phyloP scores from a whole-genome alignment of 192 early-diverging fungal genomes.

The Entomortierella chlamydospora region DNA sequence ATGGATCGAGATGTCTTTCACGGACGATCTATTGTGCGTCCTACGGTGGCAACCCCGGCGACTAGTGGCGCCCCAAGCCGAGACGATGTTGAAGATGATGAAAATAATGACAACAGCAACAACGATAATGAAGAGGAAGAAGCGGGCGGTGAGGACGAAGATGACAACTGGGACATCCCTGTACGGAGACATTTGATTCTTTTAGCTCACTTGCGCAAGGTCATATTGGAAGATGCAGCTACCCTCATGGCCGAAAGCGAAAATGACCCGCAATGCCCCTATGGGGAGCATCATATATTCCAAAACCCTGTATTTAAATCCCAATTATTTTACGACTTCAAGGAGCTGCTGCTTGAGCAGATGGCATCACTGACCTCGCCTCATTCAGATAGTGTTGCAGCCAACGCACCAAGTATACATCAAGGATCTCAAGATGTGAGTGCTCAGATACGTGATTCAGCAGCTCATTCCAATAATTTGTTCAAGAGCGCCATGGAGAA shows the following conservation, averaged over 20 bases:
- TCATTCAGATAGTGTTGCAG: not conserved
- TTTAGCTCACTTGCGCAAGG: conserved; percentile 3
- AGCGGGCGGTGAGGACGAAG: no score
- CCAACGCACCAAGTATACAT: not conserved
- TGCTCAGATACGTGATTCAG: no score
- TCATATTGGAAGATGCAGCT: not conserved
- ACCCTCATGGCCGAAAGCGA: not conserved
- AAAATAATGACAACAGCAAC: no score
- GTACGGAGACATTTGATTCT: not conserved
- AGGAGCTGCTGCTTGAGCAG: not conserved
- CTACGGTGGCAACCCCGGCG: not conserved
- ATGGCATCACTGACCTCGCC: not conserved
- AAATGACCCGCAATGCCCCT: not conserved
- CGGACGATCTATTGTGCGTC: not conserved
- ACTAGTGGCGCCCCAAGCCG: no score
- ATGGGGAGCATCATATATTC: not conserved
- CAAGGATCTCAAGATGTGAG: not conserved
- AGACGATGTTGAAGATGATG: no score
- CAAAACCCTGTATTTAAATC: not conserved
- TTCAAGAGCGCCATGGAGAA: no score
- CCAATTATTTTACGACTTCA: not conserved
- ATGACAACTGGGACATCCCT: not conserved
- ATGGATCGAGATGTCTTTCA: not conserved
- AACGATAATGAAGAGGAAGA: no score
- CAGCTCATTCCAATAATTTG: no score